Evolutionary conservation across 164 flowering plant genomes (phyloP).

Genomic region (Nymphaea colorata): DNA sequence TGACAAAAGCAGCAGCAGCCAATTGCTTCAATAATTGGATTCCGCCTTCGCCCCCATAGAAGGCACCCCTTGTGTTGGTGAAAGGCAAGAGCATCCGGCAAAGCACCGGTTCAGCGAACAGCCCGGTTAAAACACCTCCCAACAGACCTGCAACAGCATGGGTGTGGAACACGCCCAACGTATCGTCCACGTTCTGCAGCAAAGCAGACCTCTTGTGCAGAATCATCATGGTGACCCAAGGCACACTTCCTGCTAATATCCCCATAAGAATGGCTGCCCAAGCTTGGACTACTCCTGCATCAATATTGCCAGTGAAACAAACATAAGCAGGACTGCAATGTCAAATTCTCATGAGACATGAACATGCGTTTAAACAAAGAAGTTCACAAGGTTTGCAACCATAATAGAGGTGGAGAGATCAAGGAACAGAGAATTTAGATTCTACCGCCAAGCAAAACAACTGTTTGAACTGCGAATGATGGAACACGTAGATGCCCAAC

Average conservation of each 20-base stretch:
- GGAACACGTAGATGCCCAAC: no score
- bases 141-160: constrained; percentile 16
- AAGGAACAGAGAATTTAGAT: no score
- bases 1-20: constrained; percentile 12
- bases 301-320: background rate
- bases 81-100: constrained; percentile 13
- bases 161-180: constrained; percentile 14
- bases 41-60: constrained; percentile 14
- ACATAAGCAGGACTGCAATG: no score
- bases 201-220: constrained; percentile 23
- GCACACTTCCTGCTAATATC: constrained; percentile 21
- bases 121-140: constrained; percentile 14
- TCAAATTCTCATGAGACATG: no score
- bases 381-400: no score
- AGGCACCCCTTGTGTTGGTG: constrained; percentile 15
- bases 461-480: no score
- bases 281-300: constrained; percentile 24
- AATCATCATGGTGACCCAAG: constrained; percentile 28
- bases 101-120: constrained; percentile 14
- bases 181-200: constrained; percentile 17
- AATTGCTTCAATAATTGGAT: constrained; percentile 14
- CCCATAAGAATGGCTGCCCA: constrained; percentile 35
- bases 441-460: no score
- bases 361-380: no score
- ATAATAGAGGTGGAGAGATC: no score